phyloP scores from a whole-genome alignment of 75 land plant species.

The Sequoia sempervirens region DNA sequence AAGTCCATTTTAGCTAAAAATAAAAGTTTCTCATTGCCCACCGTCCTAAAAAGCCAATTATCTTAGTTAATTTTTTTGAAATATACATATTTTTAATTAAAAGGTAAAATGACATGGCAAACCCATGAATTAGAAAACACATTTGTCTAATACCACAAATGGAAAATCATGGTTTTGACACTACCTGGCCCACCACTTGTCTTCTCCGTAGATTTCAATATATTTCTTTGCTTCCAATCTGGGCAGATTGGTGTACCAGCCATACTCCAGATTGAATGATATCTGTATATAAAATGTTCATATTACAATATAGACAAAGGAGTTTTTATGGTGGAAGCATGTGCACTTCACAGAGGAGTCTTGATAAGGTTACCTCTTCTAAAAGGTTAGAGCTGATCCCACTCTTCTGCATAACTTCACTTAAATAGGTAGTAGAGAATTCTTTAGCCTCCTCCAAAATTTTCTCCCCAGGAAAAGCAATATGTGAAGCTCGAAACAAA shows the following conservation, averaged over 20 bases:
- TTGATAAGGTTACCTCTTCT: neutral
- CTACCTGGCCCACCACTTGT: neutral
- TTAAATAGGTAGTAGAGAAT: neutral
- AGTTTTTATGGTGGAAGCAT: too few relatives aligned
- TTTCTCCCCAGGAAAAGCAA: neutral
- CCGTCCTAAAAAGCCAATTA: neutral
- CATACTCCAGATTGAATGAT: neutral
- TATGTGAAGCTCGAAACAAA: neutral
- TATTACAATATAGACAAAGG: too few relatives aligned
- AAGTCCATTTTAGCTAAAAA: neutral
- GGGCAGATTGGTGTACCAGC: neutral
- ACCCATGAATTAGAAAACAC: too few relatives aligned
- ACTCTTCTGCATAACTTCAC: neutral
- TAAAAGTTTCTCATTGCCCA: neutral
- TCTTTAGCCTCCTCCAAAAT: neutral
- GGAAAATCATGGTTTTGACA: neutral
- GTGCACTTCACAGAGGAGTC: neutral
- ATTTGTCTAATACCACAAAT: too few relatives aligned
- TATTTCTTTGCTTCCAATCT: slow-evolving; percentile 3
- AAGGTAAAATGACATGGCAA: too few relatives aligned
- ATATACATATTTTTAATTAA: too few relatives aligned
- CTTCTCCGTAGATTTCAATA: neutral
- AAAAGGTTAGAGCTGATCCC: neutral
- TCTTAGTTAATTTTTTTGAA: too few relatives aligned
- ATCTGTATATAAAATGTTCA: neutral